phyloP scores from a whole-genome alignment of 1,284 basidiomycete species.

The Ustilago hordei region DNA sequence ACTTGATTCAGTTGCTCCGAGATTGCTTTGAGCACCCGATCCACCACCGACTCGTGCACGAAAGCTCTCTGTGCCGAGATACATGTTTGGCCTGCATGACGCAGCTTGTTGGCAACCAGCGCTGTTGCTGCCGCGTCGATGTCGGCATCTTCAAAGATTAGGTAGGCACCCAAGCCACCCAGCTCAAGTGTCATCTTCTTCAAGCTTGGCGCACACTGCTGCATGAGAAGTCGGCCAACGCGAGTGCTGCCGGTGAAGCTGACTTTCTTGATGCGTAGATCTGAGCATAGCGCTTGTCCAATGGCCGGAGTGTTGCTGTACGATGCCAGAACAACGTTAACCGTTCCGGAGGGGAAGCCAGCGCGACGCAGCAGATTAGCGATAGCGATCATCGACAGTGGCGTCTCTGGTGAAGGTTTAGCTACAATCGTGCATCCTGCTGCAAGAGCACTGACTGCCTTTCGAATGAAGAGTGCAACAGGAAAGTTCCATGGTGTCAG shows the following conservation, averaged over 20 bases:
- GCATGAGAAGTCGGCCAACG: conserved; percentile 91
- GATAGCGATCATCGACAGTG: conserved; percentile 89
- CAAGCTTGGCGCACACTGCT: conserved; percentile 83
- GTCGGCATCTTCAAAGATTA: conserved; percentile 96
- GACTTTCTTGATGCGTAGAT: conserved; percentile 81
- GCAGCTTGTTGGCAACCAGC: conserved; percentile 89
- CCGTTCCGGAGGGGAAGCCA: conserved; percentile 91
- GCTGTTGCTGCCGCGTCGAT: conserved; percentile 89
- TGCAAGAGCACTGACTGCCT: conserved; percentile 87
- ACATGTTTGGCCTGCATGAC: conserved; percentile 90
- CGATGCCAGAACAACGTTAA: conserved; percentile 90
- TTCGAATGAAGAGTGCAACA: conserved; percentile 78
- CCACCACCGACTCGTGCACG: conserved; percentile 78
- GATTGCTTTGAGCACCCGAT: conserved; percentile 84
- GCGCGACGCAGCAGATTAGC: conserved; percentile 85
- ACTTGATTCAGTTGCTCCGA: conserved; percentile 86
- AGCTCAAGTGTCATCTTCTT: conserved; percentile 79
- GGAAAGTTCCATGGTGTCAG: conserved; percentile 70
- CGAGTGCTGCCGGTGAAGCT: conserved; percentile 93
- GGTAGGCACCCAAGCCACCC: conserved; percentile 88
- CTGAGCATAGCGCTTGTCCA: conserved; percentile 75
- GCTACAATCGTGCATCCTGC: conserved; percentile 95
- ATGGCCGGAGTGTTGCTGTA: conserved; percentile 78
- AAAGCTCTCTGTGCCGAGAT: conserved; percentile 73
- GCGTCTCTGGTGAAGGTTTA: conserved; percentile 95